Percentiles rank a stretch among this genome's conserved stretches.
Evolutionary conservation across 176 grass and related monocot genomes (phyloP).

Genomic region (Oryza nivara): DNA sequence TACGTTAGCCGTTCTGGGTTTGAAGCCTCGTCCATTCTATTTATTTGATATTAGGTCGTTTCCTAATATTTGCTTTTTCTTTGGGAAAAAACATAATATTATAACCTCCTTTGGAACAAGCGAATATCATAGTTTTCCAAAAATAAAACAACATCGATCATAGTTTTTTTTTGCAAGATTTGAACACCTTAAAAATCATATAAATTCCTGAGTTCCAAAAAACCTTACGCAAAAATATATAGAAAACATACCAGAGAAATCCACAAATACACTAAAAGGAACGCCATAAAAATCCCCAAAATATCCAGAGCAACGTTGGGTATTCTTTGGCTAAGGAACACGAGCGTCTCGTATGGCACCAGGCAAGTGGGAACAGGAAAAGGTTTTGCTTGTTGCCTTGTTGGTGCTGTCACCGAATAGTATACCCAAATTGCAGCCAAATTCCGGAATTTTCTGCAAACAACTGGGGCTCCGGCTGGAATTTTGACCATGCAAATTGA

Average conservation of each 20-base stretch:
- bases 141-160: too few species aligned
- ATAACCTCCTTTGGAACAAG: too few species aligned
- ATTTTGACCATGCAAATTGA: conserved; percentile 27
- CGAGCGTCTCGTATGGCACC: background rate
- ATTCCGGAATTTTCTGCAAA: conserved; percentile 7
- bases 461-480: conserved; percentile 3
- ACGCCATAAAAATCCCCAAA: background rate
- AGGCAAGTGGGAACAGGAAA: background rate
- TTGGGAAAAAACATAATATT: too few species aligned
- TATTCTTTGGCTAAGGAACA: background rate
- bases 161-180: background rate
- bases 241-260: background rate
- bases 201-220: too few species aligned
- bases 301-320: background rate
- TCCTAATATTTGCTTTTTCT: too few species aligned
- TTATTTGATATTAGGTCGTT: too few species aligned
- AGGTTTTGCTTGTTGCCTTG: background rate
- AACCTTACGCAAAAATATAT: too few species aligned
- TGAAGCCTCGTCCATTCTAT: too few species aligned
- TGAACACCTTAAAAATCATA: too few species aligned
- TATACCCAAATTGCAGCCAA: background rate
- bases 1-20: too few species aligned
- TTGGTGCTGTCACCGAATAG: background rate
- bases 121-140: too few species aligned
- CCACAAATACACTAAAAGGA: too few species aligned